Percentiles rank a stretch among this genome's conserved stretches.
Conservation (phyloP, 177 flowering plant genomes). For the Telopea speciosissima region DNA sequence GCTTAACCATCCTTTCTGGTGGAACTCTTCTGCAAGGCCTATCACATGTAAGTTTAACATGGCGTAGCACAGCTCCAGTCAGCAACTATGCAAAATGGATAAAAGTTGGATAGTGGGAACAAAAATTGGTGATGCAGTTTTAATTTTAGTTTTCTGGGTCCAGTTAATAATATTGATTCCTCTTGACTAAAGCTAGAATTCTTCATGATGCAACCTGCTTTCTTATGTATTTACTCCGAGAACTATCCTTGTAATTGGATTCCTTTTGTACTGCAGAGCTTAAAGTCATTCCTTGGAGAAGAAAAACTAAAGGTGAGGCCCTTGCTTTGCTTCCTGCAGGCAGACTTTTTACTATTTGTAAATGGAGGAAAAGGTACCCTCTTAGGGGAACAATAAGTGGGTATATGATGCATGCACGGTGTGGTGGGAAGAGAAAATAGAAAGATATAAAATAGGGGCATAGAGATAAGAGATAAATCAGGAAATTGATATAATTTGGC, state of each 20-base stretch:
- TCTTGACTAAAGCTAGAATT: not conserved
- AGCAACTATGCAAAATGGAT: no score
- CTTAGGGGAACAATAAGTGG: not conserved
- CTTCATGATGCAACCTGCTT: not conserved
- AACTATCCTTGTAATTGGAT: constrained; percentile 1
- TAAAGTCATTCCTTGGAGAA: constrained; percentile 81
- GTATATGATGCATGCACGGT: no score
- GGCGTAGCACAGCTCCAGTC: no score
- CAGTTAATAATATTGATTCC: not conserved
- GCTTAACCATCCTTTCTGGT: no score
- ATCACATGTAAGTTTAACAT: no score
- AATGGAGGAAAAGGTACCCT: not conserved
- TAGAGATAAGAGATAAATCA: no score
- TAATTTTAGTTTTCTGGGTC: not conserved
- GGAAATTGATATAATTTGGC: no score
- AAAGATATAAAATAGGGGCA: no score
- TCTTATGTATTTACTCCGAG: constrained; percentile 2
- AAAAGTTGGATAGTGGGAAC: no score
- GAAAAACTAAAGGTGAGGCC: constrained; percentile 77
- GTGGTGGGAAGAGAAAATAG: no score
- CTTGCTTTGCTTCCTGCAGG: not conserved
- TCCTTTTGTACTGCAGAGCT: constrained; percentile 49
- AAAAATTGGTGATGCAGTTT: no score
- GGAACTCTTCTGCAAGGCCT: no score
- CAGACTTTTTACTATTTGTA: not conserved